Evolutionary conservation across 2,329 filamentous ascomycete genomes (phyloP).

Genomic region (Daldinia sp.): DNA sequence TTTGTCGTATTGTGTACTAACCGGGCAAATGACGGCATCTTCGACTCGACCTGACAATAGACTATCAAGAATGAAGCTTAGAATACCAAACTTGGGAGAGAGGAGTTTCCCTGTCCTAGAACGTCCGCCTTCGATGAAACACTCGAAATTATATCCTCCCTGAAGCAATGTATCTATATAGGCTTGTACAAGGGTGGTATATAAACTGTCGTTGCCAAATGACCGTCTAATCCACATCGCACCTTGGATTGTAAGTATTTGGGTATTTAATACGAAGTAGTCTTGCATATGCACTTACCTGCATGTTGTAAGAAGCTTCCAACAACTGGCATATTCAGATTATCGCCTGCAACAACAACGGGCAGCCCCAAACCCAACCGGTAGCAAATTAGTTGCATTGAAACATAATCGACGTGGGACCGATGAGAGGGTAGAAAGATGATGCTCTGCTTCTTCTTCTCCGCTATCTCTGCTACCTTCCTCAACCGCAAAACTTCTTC

Average conservation of each 20-base stretch:
- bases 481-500: conserved; percentile 89
- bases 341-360: conserved; percentile 94
- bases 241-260: conserved; percentile 42
- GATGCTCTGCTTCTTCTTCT: conserved; percentile 90
- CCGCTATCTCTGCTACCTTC: conserved; percentile 84
- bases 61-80: conserved; percentile 91
- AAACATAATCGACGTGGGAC: conserved; percentile 96
- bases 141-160: conserved; percentile 94
- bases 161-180: conserved; percentile 95
- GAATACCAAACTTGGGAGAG: conserved; percentile 93
- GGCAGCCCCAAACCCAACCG: conserved; percentile 88
- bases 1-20: conserved; percentile 98
- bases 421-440: conserved; percentile 95
- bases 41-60: conserved; percentile 87
- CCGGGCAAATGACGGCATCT: conserved; percentile 93
- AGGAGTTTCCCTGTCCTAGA: conserved; percentile 94
- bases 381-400: conserved; percentile 94
- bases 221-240: conserved; percentile 96
- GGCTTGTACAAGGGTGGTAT: conserved; percentile 91
- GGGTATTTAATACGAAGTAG: background rate
- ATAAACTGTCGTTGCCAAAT: conserved; percentile 92
- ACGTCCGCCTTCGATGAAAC: conserved; percentile 95
- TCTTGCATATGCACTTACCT: conserved; percentile 59
- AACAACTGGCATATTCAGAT: conserved; percentile 92
- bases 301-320: conserved; percentile 93